Percentiles rank a stretch among this genome's conserved stretches.
These are phyloP conservation scores for Diospyros lotus DNA, from an alignment of 148 eudicot genomes.

Conservation along the genomic window DNA sequence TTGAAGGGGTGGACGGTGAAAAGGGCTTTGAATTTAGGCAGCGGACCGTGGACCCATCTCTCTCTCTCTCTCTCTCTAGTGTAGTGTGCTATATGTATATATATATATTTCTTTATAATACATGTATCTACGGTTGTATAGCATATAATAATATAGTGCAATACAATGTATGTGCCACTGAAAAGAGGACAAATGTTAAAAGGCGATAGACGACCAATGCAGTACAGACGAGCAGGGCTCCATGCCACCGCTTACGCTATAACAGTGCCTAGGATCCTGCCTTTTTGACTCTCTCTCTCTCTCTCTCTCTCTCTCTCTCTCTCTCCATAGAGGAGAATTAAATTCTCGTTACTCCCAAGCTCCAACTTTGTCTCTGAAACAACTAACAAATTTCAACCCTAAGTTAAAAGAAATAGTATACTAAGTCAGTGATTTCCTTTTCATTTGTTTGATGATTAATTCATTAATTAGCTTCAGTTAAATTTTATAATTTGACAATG, in stretches of 20 bases:
- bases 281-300: slow-evolving; percentile 16
- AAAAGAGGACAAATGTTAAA: slow-evolving; percentile 20
- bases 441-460: no score
- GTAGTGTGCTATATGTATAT: no score
- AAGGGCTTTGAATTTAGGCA: slow-evolving; percentile 33
- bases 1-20: slow-evolving; percentile 52
- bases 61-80: slow-evolving; percentile 4
- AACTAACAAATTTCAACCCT: no score
- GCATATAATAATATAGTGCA: background rate
- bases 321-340: no score
- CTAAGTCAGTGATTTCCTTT: no score
- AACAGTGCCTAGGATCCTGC: slow-evolving; percentile 37
- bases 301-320: background rate
- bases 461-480: no score
- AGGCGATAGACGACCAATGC: background rate
- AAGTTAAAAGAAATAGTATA: no score
- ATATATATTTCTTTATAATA: no score
- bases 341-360: no score
- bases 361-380: no score
- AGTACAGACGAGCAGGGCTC: slow-evolving; percentile 20
- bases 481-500: no score
- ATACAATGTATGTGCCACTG: slow-evolving; percentile 9
- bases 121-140: no score
- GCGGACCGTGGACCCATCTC: slow-evolving; percentile 34
- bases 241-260: slow-evolving; percentile 22